A percentile compares a stretch with the other conserved stretches of the same genome.
Conservation (phyloP, 768 basidiomycete species). For the Chalciporus piperatus region DNA sequence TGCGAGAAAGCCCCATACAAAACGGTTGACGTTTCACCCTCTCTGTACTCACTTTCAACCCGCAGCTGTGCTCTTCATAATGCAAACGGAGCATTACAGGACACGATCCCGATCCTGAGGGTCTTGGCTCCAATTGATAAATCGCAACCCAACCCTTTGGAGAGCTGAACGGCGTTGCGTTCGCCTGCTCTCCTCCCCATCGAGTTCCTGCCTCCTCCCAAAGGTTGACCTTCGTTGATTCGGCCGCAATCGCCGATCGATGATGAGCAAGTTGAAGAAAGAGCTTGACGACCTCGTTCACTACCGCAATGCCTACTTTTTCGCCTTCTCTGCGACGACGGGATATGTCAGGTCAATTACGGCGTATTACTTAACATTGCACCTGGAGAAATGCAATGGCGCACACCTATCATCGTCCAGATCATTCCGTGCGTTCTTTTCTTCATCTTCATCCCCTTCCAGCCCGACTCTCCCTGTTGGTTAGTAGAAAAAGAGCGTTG, state of each 20-base stretch:
- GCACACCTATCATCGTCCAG: slow-evolving; percentile 36
- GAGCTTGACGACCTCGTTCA: slow-evolving; percentile 20
- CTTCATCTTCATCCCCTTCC: slow-evolving; percentile 34
- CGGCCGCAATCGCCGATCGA: not conserved
- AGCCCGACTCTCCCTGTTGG: slow-evolving; percentile 44
- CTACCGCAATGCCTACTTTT: slow-evolving; percentile 35
- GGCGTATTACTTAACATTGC: slow-evolving; percentile 26
- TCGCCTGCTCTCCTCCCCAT: not conserved
- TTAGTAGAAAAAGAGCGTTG: slow-evolving; percentile 35
- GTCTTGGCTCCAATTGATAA: too few species aligned
- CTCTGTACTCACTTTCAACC: too few species aligned
- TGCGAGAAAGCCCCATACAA: too few species aligned
- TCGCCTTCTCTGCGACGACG: slow-evolving; percentile 33
- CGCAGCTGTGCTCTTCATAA: not conserved
- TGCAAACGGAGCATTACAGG: not conserved
- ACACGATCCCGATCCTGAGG: too few species aligned
- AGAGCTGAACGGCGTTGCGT: not conserved
- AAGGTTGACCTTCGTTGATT: not conserved
- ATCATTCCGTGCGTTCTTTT: slow-evolving; percentile 41
- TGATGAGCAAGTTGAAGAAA: slow-evolving; percentile 21
- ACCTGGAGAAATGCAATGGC: slow-evolving; percentile 34
- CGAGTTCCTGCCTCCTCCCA: not conserved
- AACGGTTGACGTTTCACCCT: too few species aligned
- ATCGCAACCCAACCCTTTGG: not conserved
- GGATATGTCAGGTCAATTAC: slow-evolving; percentile 38